Evolutionary conservation across 2,329 filamentous ascomycete species (phyloP).

Genomic region (Dendrostoma leiphaemia): DNA sequence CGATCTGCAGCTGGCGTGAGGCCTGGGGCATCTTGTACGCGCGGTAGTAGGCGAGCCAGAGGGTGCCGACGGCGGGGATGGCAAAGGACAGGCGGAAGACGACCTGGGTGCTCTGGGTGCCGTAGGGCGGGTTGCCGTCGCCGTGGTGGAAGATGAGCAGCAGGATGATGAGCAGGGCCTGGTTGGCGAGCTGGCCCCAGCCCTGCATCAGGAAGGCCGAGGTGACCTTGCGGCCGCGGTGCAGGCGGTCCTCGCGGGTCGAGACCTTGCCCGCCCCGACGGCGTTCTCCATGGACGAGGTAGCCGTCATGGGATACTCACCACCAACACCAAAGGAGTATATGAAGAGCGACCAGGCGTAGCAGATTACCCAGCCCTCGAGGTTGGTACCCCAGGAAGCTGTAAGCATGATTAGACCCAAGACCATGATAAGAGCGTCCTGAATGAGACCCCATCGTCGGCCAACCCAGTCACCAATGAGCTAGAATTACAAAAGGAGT

Average conservation of each 20-base stretch:
- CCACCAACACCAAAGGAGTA: conserved; percentile 72
- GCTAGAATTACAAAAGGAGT: conserved; percentile 31
- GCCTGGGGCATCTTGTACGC: conserved; percentile 91
- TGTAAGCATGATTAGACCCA: conserved; percentile 88
- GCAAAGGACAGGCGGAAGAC: conserved; percentile 92
- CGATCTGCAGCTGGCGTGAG: conserved; percentile 74
- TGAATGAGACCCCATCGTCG: conserved; percentile 95
- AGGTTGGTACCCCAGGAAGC: conserved; percentile 84
- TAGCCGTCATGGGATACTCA: conserved; percentile 96
- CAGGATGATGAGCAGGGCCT: conserved; percentile 81
- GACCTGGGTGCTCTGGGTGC: conserved; percentile 74
- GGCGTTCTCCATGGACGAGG: conserved; percentile 89
- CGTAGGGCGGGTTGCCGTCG: conserved; percentile 74
- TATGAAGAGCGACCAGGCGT: conserved; percentile 92
- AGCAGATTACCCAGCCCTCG: conserved; percentile 96
- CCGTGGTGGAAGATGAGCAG: conserved; percentile 87
- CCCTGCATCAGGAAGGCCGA: conserved; percentile 98
- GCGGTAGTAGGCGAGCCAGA: conserved; percentile 96
- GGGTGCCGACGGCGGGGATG: conserved; percentile 82
- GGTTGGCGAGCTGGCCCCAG: conserved; percentile 96
- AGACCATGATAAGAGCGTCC: conserved; percentile 90
- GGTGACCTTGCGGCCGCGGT: conserved; percentile 93
- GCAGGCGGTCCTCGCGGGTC: conserved; percentile 87
- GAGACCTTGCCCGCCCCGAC: conserved; percentile 84
- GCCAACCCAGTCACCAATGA: conserved; percentile 72